Evolutionary conservation across 495 filamentous ascomycete genomes (phyloP), one percentile per base, ranked within the genome.

Genomic region (Darksidea phi): DNA sequence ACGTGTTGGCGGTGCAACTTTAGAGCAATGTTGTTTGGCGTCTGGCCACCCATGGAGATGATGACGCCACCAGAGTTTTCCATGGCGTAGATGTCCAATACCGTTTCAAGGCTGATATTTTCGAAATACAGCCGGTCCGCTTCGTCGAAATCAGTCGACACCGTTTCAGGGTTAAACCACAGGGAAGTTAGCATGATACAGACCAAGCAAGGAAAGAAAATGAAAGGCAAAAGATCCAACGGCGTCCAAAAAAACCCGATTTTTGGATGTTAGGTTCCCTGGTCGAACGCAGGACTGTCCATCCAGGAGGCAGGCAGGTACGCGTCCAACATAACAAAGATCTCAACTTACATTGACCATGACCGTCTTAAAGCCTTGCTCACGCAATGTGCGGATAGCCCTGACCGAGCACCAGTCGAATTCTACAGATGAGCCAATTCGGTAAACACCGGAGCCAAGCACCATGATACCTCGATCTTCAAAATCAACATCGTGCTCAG

Each of bases 371-470:
- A 87, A 82, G 28, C 89, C 88, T 67, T 87, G 82, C 61, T 92
- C 86, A 36, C 94, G 86, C 25, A 98, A 85, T 7, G 94, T 98
- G 56, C 94, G 87, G 57, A 98, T 93, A 5, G 93, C 90, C 52
- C 93, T 82, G 34, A 98, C 94, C n/a, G 94, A 95, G 72, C 94
- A 98, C 94, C 94, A 98, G 73, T 98, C 94, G 72, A 98, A 98
- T 71, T 98, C 94, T 52, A 98, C 94, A 0, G 92, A 96, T 0
- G 92, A 96, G 47, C 94, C 94, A 67, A 98, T 98, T 64, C 94
- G 84, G 77, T 98, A 98, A 20, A 98, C 94, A 72, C 94, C 94
- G 15, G 94, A 97, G 13, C 94, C 94, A 20, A 98, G 79, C 6
- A 98, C 94, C 92, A 97, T 98, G 45, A 88, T 84, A 71, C 94